Evolutionary conservation across 2,329 filamentous ascomycete species (phyloP).

Genomic region (Paecilomyces sp.): DNA sequence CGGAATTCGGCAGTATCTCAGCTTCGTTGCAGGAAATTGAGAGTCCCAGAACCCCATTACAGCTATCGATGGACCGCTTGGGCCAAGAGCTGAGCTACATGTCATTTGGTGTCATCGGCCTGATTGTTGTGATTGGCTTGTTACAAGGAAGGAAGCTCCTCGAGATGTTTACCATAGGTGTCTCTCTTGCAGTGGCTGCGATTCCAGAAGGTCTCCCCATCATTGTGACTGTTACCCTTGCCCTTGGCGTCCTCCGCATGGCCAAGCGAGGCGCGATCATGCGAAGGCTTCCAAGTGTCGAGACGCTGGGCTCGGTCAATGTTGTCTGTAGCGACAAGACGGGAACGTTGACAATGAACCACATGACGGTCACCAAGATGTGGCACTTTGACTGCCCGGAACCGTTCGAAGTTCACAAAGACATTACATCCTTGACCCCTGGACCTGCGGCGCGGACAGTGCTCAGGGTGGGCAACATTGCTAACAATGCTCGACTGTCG

Average conservation of each 20-base stretch:
- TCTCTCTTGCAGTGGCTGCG: conserved; percentile 90
- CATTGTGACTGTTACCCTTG: conserved; percentile 94
- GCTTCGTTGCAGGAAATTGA: conserved; percentile 91
- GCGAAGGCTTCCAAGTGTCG: conserved; percentile 89
- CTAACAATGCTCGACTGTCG: conserved; percentile 83
- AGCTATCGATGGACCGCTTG: conserved; percentile 94
- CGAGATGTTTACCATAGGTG: conserved; percentile 96
- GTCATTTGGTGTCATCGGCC: conserved; percentile 86
- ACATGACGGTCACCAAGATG: conserved; percentile 95
- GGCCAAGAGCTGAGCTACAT: conserved; percentile 95
- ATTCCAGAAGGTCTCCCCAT: conserved; percentile 96
- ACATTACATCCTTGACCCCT: conserved; percentile 48
- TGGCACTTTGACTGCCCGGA: conserved; percentile 75
- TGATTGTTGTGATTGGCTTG: conserved; percentile 87
- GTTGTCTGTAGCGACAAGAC: conserved; percentile 99
- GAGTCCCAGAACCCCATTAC: conserved; percentile 85
- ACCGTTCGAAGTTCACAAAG: conserved; percentile 51
- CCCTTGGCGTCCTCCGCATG: conserved; percentile 93
- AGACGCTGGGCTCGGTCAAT: conserved; percentile 96
- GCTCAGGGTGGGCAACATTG: conserved; percentile 87
- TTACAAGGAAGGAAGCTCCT: conserved; percentile 82
- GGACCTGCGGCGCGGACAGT: conserved; percentile 73
- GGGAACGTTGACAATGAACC: conserved; percentile 90
- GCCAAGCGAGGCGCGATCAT: conserved; percentile 93
- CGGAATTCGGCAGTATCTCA: conserved; percentile 94